Evolutionary conservation across 2,329 filamentous ascomycete genomes (phyloP).

Genomic region (Paraphaeosphaeria minitans): DNA sequence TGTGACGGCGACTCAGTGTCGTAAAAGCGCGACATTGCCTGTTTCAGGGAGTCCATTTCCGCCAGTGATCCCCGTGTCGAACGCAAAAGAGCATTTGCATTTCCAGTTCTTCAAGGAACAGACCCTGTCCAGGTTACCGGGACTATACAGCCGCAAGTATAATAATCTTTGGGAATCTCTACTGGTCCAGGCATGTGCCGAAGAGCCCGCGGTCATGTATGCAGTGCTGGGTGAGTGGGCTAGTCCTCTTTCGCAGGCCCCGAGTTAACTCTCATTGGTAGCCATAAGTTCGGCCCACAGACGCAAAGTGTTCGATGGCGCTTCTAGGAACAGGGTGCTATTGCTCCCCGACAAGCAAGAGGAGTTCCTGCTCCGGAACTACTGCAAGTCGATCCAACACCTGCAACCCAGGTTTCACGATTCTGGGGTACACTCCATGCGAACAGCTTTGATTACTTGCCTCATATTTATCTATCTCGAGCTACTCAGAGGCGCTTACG

Average conservation of each 20-base stretch:
- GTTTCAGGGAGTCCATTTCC: not conserved
- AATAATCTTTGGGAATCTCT: conserved; percentile 47
- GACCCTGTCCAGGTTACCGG: conserved; percentile 44
- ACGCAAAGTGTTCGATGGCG: conserved; percentile 17
- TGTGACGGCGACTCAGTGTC: not conserved
- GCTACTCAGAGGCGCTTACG: conserved; percentile 48
- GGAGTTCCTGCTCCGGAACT: conserved; percentile 46
- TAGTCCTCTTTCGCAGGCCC: not conserved
- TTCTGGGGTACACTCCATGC: conserved; percentile 28
- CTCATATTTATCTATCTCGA: conserved; percentile 51
- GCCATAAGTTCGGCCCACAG: conserved; percentile 48
- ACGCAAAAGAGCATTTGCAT: conserved; percentile 38
- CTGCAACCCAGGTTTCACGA: conserved; percentile 34
- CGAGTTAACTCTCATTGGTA: not conserved
- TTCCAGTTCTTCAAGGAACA: conserved; percentile 53
- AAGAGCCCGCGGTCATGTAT: conserved; percentile 51
- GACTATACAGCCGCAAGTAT: conserved; percentile 19
- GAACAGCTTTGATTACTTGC: conserved; percentile 49
- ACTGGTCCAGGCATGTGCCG: conserved; percentile 46
- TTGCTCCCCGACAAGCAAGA: conserved; percentile 27
- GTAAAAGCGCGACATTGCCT: not conserved
- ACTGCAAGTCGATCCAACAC: conserved; percentile 48
- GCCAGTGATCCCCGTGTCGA: conserved; percentile 13
- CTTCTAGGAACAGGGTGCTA: conserved; percentile 10
- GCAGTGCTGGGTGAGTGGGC: conserved; percentile 37